phyloP scores from a whole-genome alignment of 2,329 filamentous ascomycete species.

The Diplodia scrobiculata region DNA sequence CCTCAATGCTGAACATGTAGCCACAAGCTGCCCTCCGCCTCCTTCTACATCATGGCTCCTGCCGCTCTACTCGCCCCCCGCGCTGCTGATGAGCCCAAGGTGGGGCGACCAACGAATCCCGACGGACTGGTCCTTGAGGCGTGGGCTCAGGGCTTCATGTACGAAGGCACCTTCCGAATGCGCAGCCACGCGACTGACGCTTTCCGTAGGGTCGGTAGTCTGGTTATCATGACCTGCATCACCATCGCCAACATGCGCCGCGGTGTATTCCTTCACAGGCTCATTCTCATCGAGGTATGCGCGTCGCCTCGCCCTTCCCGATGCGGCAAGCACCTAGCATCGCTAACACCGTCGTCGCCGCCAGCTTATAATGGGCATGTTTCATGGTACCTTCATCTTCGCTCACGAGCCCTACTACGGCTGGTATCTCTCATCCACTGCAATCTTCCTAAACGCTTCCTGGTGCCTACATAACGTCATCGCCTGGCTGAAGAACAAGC shows the following conservation, averaged over 20 bases:
- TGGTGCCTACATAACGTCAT: conserved; percentile 68
- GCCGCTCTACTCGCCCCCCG: not conserved
- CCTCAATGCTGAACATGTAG: conserved; percentile 19
- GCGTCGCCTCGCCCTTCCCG: conserved; percentile 12
- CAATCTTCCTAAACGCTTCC: conserved; percentile 63
- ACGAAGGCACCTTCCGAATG: not conserved
- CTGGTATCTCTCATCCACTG: conserved; percentile 65
- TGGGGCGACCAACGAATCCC: conserved; percentile 40
- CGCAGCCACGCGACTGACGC: not conserved
- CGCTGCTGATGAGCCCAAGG: conserved; percentile 11
- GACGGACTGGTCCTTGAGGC: conserved; percentile 45
- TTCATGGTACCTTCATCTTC: conserved; percentile 63
- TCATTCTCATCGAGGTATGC: conserved; percentile 54
- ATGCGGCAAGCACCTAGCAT: not conserved
- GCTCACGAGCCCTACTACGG: conserved; percentile 58
- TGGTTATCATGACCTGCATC: conserved; percentile 54
- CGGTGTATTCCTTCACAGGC: conserved; percentile 53
- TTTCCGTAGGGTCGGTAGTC: conserved; percentile 39
- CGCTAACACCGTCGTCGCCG: not conserved
- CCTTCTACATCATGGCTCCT: conserved; percentile 10
- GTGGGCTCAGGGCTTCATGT: conserved; percentile 46
- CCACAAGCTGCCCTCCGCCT: not conserved
- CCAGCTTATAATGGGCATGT: conserved; percentile 59
- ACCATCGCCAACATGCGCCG: conserved; percentile 54
- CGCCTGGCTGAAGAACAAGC: conserved; percentile 67